These are phyloP conservation scores for Hevea brasiliensis DNA, from an alignment of 345 rosid species.

Conservation along the genomic window DNA sequence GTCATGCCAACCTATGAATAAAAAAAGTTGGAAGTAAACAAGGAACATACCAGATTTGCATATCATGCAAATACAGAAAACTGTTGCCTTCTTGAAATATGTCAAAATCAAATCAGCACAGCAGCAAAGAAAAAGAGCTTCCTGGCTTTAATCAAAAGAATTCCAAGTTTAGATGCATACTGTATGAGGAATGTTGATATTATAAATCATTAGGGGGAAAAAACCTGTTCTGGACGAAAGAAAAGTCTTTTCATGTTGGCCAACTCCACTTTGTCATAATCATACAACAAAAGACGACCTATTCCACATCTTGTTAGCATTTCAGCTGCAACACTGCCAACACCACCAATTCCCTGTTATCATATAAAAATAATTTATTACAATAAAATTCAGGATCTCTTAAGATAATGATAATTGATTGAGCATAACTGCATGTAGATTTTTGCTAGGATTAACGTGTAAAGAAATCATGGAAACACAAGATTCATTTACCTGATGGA, in stretches of 20 bases:
- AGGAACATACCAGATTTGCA: background rate
- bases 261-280: slow-evolving; percentile 90
- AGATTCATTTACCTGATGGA: background rate
- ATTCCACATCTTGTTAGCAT: slow-evolving; percentile 98
- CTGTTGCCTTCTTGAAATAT: background rate
- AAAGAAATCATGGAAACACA: background rate
- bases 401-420: slow-evolving; percentile 42
- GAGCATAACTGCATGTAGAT: background rate
- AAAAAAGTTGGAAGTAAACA: background rate
- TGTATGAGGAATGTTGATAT: background rate
- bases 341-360: slow-evolving; percentile 91
- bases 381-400: slow-evolving; percentile 33
- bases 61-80: background rate
- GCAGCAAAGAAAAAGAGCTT: background rate
- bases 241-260: slow-evolving; percentile 97
- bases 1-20: slow-evolving; percentile 80
- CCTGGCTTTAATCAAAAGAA: too few relatives aligned
- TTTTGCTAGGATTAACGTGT: background rate
- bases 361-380: slow-evolving; percentile 16
- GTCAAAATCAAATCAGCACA: background rate
- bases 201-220: background rate
- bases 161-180: background rate
- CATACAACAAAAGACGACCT: slow-evolving; percentile 93
- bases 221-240: slow-evolving; percentile 95
- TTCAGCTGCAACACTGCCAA: slow-evolving; percentile 99